Conservation (phyloP, 768 basidiomycete genomes). For the Boletus pseudopeckii region DNA sequence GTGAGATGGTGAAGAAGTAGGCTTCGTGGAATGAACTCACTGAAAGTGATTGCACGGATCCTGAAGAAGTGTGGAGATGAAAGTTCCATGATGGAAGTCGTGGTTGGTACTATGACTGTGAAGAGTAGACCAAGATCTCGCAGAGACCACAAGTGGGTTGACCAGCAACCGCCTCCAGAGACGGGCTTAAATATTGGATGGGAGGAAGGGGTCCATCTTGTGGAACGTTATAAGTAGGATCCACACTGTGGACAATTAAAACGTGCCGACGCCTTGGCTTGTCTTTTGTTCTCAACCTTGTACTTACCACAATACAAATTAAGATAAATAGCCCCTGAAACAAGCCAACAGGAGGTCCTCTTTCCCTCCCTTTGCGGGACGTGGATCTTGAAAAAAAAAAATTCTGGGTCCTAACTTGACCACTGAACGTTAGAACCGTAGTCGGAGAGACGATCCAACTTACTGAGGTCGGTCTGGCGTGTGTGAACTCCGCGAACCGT, state of each 20-base stretch:
- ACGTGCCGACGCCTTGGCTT: neutral
- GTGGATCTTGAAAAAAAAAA: neutral
- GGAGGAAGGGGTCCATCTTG: neutral
- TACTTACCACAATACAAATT: neutral
- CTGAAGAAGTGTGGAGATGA: conserved; percentile 30
- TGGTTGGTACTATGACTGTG: neutral
- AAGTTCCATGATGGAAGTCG: conserved; percentile 22
- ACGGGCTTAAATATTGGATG: conserved; percentile 8
- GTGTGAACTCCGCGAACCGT: neutral
- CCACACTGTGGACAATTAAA: conserved; percentile 15
- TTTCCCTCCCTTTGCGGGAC: neutral
- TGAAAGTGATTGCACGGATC: conserved; percentile 28
- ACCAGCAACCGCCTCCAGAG: conserved; percentile 22
- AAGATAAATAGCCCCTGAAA: conserved; percentile 18
- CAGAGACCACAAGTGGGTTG: conserved; percentile 17
- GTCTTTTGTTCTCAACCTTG: conserved; percentile 18
- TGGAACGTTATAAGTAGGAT: conserved; percentile 8
- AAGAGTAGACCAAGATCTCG: conserved; percentile 9
- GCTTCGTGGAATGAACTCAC: conserved; percentile 15
- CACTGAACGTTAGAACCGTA: neutral
- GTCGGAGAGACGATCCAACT: neutral
- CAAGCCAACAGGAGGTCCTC: neutral
- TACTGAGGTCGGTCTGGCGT: neutral
- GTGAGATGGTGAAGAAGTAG: neutral
- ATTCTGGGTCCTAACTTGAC: neutral